Percentiles rank a stretch among this genome's conserved stretches.
Evolutionary conservation across 1,284 basidiomycete species (phyloP).

Genomic region (Abortiporus biennis): DNA sequence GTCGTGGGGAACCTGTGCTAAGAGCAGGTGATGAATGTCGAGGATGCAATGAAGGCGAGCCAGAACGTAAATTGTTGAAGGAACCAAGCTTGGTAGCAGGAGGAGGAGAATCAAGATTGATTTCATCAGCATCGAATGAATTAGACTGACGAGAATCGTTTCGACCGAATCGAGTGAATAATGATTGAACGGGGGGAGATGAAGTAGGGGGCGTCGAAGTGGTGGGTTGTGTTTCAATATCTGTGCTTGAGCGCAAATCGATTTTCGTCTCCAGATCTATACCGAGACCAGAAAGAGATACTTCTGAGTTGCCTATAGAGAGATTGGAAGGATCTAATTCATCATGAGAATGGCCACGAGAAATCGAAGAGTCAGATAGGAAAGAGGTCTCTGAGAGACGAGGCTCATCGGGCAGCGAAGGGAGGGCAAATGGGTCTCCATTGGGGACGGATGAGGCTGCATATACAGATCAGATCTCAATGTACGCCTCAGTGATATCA

Average conservation of each 20-base stretch:
- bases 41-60: constrained; percentile 9
- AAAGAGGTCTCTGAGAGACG: constrained; percentile 30
- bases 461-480: background rate
- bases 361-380: constrained; percentile 18
- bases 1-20: constrained; percentile 13
- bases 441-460: background rate
- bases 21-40: constrained; percentile 13
- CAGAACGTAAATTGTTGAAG: constrained; percentile 4
- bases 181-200: constrained; percentile 8
- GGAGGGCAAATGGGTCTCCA: constrained; percentile 20
- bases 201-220: constrained; percentile 13
- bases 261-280: constrained; percentile 17
- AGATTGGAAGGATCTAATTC: constrained; percentile 28
- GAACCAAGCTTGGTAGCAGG: constrained; percentile 7
- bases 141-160: constrained; percentile 5
- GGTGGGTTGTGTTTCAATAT: background rate
- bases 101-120: constrained; percentile 8
- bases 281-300: constrained; percentile 21
- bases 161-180: constrained; percentile 5
- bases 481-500: too few species aligned
- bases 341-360: too few species aligned
- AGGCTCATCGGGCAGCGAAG: constrained; percentile 24
- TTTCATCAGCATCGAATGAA: constrained; percentile 7
- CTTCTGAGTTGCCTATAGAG: constrained; percentile 22
- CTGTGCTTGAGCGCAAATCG: constrained; percentile 4